Percentiles rank a stretch among this genome's conserved stretches.
phyloP scores from a whole-genome alignment of 371 early-diverging fungal genomes.

The Syncephalastrum sp. region DNA sequence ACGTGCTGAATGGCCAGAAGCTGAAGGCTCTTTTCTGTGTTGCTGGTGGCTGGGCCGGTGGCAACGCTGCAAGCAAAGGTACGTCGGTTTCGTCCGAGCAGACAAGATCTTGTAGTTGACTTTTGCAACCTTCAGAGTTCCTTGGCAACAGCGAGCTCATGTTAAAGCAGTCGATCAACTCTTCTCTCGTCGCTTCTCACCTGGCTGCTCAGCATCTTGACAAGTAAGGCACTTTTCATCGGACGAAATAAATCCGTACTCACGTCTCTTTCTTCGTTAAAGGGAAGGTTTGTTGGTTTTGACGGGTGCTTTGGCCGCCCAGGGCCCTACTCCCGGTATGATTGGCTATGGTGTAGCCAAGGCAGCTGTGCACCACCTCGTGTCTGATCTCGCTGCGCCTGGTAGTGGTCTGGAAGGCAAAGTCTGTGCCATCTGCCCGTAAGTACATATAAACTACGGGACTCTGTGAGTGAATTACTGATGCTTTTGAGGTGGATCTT shows the following conservation, averaged over 20 bases:
- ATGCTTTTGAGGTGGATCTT: background rate
- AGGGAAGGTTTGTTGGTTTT: conserved; percentile 82
- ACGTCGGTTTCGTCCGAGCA: conserved; percentile 2
- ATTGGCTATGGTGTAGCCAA: conserved; percentile 96
- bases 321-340: conserved; percentile 80
- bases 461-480: background rate
- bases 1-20: conserved; percentile 43
- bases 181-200: conserved; percentile 80
- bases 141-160: conserved; percentile 72
- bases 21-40: conserved; percentile 88
- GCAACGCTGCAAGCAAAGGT: conserved; percentile 78
- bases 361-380: conserved; percentile 92
- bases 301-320: conserved; percentile 76
- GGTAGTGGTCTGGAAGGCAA: conserved; percentile 72
- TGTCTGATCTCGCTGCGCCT: conserved; percentile 70
- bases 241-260: background rate
- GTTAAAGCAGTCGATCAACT: conserved; percentile 79
- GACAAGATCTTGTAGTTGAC: background rate
- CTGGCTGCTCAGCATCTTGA: conserved; percentile 78
- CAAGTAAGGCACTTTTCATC: conserved; percentile 42
- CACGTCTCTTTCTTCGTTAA: conserved; percentile 3
- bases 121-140: conserved; percentile 48
- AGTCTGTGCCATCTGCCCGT: conserved; percentile 82
- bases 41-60: conserved; percentile 97
- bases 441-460: conserved; percentile 29